Percentiles rank a stretch among this genome's conserved stretches.
Evolutionary conservation across 495 filamentous ascomycete genomes (phyloP).

Genomic region (Amorphotheca resinae): DNA sequence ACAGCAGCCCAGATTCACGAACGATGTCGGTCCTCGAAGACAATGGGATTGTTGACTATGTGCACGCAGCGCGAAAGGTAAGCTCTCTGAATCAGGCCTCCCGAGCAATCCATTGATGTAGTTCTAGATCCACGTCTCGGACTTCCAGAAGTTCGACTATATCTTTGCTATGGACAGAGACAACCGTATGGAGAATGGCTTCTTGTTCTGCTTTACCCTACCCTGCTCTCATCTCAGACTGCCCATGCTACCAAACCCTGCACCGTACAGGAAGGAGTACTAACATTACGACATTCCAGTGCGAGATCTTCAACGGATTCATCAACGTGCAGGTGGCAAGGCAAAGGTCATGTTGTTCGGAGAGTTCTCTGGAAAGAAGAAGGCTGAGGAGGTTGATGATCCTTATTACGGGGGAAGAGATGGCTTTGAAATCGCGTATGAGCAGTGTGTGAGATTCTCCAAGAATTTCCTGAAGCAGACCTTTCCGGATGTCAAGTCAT

Average conservation of each 20-base stretch:
- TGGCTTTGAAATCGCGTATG: slow-evolving; percentile 76
- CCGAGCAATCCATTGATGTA: neutral
- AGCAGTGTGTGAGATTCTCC: slow-evolving; percentile 71
- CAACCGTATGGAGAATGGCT: slow-evolving; percentile 46
- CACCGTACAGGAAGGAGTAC: no score
- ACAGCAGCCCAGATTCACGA: slow-evolving; percentile 62
- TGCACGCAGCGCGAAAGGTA: slow-evolving; percentile 68
- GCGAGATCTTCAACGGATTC: slow-evolving; percentile 49
- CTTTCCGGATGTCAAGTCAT: slow-evolving; percentile 28
- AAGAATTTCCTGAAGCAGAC: slow-evolving; percentile 36
- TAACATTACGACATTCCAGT: slow-evolving; percentile 26
- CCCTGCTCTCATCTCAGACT: neutral
- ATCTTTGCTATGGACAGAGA: slow-evolving; percentile 86
- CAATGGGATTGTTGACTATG: slow-evolving; percentile 64
- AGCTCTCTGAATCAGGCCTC: slow-evolving; percentile 1
- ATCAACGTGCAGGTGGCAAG: slow-evolving; percentile 37
- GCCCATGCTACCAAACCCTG: no score
- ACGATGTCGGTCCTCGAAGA: slow-evolving; percentile 69
- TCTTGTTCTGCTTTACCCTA: neutral
- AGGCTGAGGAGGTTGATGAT: slow-evolving; percentile 67
- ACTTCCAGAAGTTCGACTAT: slow-evolving; percentile 83
- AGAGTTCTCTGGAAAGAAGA: slow-evolving; percentile 54
- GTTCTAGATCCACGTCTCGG: slow-evolving; percentile 31
- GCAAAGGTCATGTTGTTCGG: slow-evolving; percentile 71
- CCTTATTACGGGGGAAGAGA: slow-evolving; percentile 82